Conservation (phyloP, 2,329 filamentous ascomycete genomes). For the Pseudogymnoascus sp. region DNA sequence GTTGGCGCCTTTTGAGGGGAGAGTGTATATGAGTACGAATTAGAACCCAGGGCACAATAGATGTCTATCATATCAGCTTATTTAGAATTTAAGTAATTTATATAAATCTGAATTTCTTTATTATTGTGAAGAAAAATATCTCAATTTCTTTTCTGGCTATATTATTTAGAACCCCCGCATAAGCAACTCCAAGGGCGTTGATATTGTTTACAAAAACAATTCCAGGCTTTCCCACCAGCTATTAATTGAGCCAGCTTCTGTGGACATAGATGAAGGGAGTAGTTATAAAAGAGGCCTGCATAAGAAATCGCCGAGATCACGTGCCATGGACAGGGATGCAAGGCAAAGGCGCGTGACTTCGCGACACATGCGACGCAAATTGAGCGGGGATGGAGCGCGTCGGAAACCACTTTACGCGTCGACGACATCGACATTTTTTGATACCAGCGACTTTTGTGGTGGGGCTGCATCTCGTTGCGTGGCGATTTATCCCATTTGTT, state of each 20-base stretch:
- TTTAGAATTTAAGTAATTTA: too few species aligned
- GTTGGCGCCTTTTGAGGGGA: neutral
- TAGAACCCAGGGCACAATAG: neutral
- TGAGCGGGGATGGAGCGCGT: neutral
- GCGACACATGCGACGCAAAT: neutral
- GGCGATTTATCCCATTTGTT: neutral
- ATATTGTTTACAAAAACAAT: too few species aligned
- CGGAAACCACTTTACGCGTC: conserved; percentile 8
- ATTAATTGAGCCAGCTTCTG: too few species aligned
- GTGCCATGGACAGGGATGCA: neutral
- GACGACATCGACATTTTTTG: neutral
- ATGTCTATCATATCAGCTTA: neutral
- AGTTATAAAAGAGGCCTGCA: too few species aligned
- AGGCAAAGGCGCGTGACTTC: conserved; percentile 5
- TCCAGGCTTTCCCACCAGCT: too few species aligned
- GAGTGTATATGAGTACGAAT: conserved; percentile 1
- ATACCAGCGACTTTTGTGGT: neutral
- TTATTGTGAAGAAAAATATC: too few species aligned
- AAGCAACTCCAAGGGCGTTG: too few species aligned
- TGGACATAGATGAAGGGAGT: too few species aligned
- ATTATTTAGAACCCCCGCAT: too few species aligned
- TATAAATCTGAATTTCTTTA: too few species aligned
- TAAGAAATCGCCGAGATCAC: neutral
- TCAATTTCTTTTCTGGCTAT: too few species aligned
- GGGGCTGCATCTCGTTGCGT: neutral